Base-by-base conservation (phyloP, 2,329 filamentous ascomycete genomes). In the Dactylonectria macrodidyma region DNA sequence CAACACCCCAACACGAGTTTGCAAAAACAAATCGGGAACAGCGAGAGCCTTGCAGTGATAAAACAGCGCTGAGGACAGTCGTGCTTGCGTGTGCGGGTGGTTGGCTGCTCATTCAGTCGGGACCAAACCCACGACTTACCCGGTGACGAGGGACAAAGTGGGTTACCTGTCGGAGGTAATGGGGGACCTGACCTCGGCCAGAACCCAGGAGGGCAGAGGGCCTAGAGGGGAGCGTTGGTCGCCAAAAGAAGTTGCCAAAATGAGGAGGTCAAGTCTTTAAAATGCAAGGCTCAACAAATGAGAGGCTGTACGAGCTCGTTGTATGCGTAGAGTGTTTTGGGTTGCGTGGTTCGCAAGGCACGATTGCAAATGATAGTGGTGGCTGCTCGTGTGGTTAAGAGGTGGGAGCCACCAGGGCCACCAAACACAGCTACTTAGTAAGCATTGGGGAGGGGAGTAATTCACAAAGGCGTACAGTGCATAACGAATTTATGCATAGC, bases 101-200 rank as follows among this genome's bases (percentile, higher is more conserved):
- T 50, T 63, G 60, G 50, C 51, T 41, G 65, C 38, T 59, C 47
- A 30, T 30, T 30, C 26, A 30, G 68, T 61, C 54, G 66, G 66
- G 63, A 59, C 73, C 60, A 66, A 66, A 73, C 52, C 52, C 51
- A 68, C 64, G 70, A 72, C 73, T 75, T 74, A 75, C 73, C 71
- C 71, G 74, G 70, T 75, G 72, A 74, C 71, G 52, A 69, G 33
- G n/a, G 57, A 41, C 34, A 61, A 61, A 60, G 66, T 67, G 71
- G 70, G 62, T 64, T 66, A 66, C 66, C 70, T 69, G 68, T 67
- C 65, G 70, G 59, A 65, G 65, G 65, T 6, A 69, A 69, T 54
- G 61, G 52, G 46, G 48, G 26, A 66, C 65, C 69, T 74, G 65
- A 33, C 26, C 26, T 30, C 26, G 65, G 65, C 60, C 56, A 67